Base-by-base conservation (phyloP, 2,329 filamentous ascomycete species). In the Fusarium nisikadoi region DNA sequence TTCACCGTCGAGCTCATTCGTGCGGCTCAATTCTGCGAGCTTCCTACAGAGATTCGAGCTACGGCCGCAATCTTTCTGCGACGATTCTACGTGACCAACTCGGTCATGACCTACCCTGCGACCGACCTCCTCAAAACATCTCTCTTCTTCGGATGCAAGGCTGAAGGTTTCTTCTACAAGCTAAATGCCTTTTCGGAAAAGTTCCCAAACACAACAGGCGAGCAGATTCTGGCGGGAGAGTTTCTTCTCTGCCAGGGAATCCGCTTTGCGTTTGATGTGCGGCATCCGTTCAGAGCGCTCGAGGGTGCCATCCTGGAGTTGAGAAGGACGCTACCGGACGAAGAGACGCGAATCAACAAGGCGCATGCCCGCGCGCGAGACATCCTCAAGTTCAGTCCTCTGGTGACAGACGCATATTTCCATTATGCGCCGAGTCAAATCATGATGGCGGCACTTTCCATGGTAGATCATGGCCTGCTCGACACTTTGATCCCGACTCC, bases 331-430 rank as follows among this genome's bases (percentile, higher is more conserved):
- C 87, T 89, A 1, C 88, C 90, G 29, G 89, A 91, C 4, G 88
- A 91, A 55, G 86, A 86, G 53, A 76, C 80, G 14, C 83, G 86
- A 31, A 83, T 90, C 35, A 83, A 83, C 53, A 85, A 86, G 16
- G 94, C 94, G 1, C 94, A 97, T 78, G 85, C 86, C n/a, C 88
- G 87, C 57, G 93, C 95, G 1, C 88, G 93, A 45, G 89, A 91
- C 25, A 86, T 94, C 50, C 88, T 97, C 60, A 94, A 94, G 78
- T 92, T 91, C 60, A 93, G 93, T 63, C 93, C 94, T 0, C 85
- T 97, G 55, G 87, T 98, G 68, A 97, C 95, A 31, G 96, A 99
- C 77, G 94, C 90, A n/a, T 98, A 98, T 83, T 98, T 98, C 83
- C 92, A 97, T 81, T 98, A 93, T 83, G 95, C 95, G 0, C 96